phyloP scores from a whole-genome alignment of 164 flowering plant species.

The Piper betle region DNA sequence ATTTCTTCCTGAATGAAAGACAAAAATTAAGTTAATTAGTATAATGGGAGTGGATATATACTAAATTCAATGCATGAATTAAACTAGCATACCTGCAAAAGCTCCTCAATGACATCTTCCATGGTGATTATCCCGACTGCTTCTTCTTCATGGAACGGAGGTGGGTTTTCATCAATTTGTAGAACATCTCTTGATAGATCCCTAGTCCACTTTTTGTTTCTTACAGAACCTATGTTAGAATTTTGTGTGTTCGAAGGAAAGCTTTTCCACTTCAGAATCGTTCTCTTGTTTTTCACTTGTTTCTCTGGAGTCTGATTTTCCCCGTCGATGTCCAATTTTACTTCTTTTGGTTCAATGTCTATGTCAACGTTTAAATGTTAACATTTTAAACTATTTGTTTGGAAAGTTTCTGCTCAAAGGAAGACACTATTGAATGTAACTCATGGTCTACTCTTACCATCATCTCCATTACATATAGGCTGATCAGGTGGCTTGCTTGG shows the following conservation, averaged over 20 bases:
- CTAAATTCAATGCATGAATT: neutral
- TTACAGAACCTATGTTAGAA: slow-evolving; percentile 28
- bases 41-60: neutral
- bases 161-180: slow-evolving; percentile 52
- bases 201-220: slow-evolving; percentile 75
- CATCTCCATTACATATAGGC: slow-evolving; percentile 17
- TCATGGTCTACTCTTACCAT: slow-evolving; percentile 25
- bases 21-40: neutral
- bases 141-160: slow-evolving; percentile 76
- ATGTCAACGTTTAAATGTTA: too few relatives aligned
- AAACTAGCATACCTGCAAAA: slow-evolving; percentile 49
- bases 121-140: slow-evolving; percentile 89
- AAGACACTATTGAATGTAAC: neutral
- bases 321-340: slow-evolving; percentile 57
- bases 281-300: slow-evolving; percentile 28
- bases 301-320: slow-evolving; percentile 42
- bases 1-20: slow-evolving; percentile 32
- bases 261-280: slow-evolving; percentile 73
- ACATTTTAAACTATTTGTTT: too few relatives aligned
- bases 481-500: slow-evolving; percentile 20
- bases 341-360: slow-evolving; percentile 25
- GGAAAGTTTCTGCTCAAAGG: too few relatives aligned
- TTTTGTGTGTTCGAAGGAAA: slow-evolving; percentile 38
- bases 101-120: slow-evolving; percentile 52
- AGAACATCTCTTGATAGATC: slow-evolving; percentile 61